Evolutionary conservation across 2,329 filamentous ascomycete genomes (phyloP), one percentile per base, ranked within the genome.

Genomic region (Elsinoe ampelina): DNA sequence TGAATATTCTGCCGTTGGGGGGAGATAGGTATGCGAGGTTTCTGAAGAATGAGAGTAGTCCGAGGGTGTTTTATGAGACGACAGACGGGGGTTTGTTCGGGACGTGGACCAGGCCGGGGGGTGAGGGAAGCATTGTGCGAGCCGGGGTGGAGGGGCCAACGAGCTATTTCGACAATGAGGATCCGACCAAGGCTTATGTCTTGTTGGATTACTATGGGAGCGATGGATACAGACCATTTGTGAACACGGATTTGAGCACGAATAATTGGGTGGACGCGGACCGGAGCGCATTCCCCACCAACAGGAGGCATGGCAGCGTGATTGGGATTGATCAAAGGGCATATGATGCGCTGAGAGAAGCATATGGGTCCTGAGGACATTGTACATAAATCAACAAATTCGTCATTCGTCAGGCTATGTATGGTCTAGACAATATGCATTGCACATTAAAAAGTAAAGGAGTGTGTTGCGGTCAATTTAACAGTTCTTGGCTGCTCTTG

Each of bases 21-120:
- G 48, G 48, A 34, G 62, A 61, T n/a, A 32, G 35, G 34, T 81
- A 76, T 52, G 69, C 77, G 5, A 74, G 79, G 43, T 81, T 81
- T 66, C 70, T 81, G 67, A 81, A 81, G 61, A 77, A 81, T 65
- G 78, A 81, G 63, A 71, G 73, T 1, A 72, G 68, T 2, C 78
- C 78, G 60, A 75, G 72, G 0, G 77, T 81, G 19, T 81, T 77
- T 58, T 71, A 73, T 32, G 77, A 81, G 61, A 71, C 73, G 50
- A 74, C 72, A 2, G 72, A 73, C 0, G 71, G 62, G 0, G 79
- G 79, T 0, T 65, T 81, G 0, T 77, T 80, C 56, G 78, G 78
- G 0, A 74, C 68, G 1, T 81, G 78, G 77, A 76, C 34, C 1
- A 32, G 51, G 15, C 52, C 51, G 10, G 34, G 50, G n/a, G 45